Evolutionary conservation across 1,139 yeast genomes (phyloP).

Genomic region (Geotrichum fermentans): DNA sequence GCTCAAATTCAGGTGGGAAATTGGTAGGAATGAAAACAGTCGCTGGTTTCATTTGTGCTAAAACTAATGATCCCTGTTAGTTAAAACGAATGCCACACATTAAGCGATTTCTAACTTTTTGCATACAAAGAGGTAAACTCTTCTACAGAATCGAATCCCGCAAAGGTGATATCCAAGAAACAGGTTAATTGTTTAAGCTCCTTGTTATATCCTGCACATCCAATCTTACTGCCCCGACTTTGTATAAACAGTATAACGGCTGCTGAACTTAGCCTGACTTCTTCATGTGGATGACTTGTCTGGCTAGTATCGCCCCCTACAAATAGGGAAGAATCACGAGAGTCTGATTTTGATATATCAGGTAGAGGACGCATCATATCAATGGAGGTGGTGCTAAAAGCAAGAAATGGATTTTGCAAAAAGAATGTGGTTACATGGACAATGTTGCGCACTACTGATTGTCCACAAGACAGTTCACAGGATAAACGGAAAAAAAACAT

Average conservation of each 20-base stretch:
- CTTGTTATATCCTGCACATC: constrained; percentile 15
- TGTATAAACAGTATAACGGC: constrained; percentile 8
- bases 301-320: no score
- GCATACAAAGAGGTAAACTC: constrained; percentile 13
- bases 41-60: constrained; percentile 9
- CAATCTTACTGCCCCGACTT: constrained; percentile 8
- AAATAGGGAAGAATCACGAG: no score
- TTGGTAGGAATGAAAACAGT: constrained; percentile 12
- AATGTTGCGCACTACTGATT: no score
- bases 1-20: constrained; percentile 14
- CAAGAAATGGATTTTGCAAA: no score
- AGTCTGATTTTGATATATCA: no score
- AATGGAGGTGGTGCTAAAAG: no score
- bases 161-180: constrained; percentile 12
- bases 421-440: no score
- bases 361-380: no score
- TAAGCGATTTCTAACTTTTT: constrained; percentile 7
- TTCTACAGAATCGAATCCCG: constrained; percentile 1
- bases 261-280: no score
- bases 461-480: no score
- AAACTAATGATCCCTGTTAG: constrained; percentile 6
- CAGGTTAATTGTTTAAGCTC: constrained; percentile 11
- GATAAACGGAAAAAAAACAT: no score
- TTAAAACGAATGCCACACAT: not conserved
- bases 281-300: no score